Evolutionary conservation across 306 rosid genomes (phyloP).

Genomic region (Vigna reflexopilosa): DNA sequence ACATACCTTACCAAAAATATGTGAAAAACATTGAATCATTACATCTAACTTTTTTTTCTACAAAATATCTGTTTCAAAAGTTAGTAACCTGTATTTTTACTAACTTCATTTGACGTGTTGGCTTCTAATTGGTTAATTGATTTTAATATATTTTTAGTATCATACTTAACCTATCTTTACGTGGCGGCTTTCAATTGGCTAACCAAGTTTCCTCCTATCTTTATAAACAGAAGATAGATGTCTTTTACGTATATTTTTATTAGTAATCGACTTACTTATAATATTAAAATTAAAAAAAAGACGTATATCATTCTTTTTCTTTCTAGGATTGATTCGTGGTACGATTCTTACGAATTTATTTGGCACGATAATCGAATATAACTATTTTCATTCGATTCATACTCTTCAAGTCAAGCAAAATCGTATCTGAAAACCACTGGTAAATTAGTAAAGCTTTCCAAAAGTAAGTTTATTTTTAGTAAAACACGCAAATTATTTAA

Average conservation of each 20-base stretch:
- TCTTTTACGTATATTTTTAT: background rate
- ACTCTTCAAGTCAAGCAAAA: background rate
- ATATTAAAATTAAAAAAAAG: background rate
- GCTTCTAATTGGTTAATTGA: background rate
- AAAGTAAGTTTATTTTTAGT: background rate
- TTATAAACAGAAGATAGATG: background rate
- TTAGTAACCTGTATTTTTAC: background rate
- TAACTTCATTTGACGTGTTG: background rate
- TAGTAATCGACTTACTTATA: background rate
- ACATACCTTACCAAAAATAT: too few relatives aligned
- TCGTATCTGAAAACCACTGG: background rate
- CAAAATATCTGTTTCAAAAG: background rate
- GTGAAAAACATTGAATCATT: too few relatives aligned
- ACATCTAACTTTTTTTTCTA: background rate
- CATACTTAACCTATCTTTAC: too few relatives aligned
- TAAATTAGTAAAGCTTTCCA: background rate
- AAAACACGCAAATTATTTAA: background rate
- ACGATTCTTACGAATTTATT: slow-evolving; percentile 3
- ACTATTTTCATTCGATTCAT: background rate
- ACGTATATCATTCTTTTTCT: too few relatives aligned
- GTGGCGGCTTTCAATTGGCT: too few relatives aligned
- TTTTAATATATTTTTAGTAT: background rate
- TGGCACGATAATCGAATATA: background rate
- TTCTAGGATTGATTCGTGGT: background rate
- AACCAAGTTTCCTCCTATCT: background rate